A percentile compares a stretch with the other conserved stretches of the same genome.
These are phyloP conservation scores for Starmerella cellae DNA, from an alignment of 805 yeast species.

Conservation along the genomic window DNA sequence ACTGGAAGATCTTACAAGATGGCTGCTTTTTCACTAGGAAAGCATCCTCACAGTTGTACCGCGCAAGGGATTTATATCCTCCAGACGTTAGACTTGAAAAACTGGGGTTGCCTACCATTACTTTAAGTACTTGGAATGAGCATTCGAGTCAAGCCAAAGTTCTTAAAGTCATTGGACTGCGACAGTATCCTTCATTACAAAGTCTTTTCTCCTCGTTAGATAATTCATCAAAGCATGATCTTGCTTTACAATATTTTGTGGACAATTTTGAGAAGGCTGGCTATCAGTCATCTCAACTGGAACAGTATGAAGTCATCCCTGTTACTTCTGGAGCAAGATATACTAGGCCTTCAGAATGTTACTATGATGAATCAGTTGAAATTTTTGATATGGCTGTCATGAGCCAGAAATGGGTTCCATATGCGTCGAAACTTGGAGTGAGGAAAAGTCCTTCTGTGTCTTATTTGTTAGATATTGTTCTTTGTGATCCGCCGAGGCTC, in stretches of 20 bases:
- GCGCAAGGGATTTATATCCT: slow-evolving; percentile 21
- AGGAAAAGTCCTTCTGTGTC: slow-evolving; percentile 21
- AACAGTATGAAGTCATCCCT: slow-evolving; percentile 18
- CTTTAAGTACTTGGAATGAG: slow-evolving; percentile 23
- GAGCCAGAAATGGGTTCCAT: slow-evolving; percentile 14
- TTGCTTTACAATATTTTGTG: slow-evolving; percentile 25
- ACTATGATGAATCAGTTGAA: slow-evolving; percentile 16
- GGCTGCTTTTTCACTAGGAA: slow-evolving; percentile 24
- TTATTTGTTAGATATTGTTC: slow-evolving; percentile 17
- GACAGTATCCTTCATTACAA: slow-evolving; percentile 20
- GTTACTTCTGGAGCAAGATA: slow-evolving; percentile 7
- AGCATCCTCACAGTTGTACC: background rate
- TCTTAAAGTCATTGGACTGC: slow-evolving; percentile 25
- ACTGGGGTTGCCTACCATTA: slow-evolving; percentile 24
- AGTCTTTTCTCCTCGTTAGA: slow-evolving; percentile 16
- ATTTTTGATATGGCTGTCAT: slow-evolving; percentile 26
- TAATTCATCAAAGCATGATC: slow-evolving; percentile 7
- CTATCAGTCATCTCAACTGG: slow-evolving; percentile 3
- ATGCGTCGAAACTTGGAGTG: slow-evolving; percentile 27
- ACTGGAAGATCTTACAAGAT: slow-evolving; percentile 24
- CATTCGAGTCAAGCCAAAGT: slow-evolving; percentile 24
- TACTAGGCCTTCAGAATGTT: slow-evolving; percentile 21
- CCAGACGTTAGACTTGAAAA: slow-evolving; percentile 23
- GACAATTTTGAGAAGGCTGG: slow-evolving; percentile 21
- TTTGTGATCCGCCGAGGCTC: slow-evolving; percentile 20